These are phyloP conservation scores for Tylopilus cervinicoccineus DNA, from an alignment of 768 basidiomycete species.

Conservation along the genomic window DNA sequence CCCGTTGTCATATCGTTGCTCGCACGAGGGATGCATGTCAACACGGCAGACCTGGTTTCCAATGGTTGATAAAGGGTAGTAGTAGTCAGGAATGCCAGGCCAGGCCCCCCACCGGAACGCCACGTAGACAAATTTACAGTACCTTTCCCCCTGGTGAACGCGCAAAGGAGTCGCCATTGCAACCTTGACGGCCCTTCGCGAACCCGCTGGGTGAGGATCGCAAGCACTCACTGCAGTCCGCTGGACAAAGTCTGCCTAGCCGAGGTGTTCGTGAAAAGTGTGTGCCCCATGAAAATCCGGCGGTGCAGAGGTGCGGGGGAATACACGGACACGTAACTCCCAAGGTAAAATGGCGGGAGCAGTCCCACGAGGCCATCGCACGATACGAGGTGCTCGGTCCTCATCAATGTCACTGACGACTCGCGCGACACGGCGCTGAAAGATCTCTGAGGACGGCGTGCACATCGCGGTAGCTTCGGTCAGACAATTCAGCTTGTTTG, in stretches of 20 bases:
- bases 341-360: conserved; percentile 3
- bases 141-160: background rate
- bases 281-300: conserved; percentile 23
- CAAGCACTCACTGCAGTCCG: background rate
- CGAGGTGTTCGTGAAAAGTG: conserved; percentile 17
- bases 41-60: background rate
- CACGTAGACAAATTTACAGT: background rate
- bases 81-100: background rate
- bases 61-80: background rate
- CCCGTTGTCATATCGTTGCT: background rate
- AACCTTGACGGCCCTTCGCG: conserved; percentile 8
- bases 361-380: conserved; percentile 14
- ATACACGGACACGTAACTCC: conserved; percentile 12
- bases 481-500: background rate
- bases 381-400: conserved; percentile 9
- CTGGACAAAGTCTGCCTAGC: conserved; percentile 4
- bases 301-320: conserved; percentile 9
- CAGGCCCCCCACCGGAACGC: background rate
- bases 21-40: background rate
- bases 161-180: conserved; percentile 12
- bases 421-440: background rate
- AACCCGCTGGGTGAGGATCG: conserved; percentile 19
- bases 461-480: background rate
- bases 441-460: background rate
- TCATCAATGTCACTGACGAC: conserved; percentile 5